These are phyloP conservation scores for Citrus sinensis DNA, from an alignment of 345 rosid genomes.

Conservation along the genomic window DVS_A1.0 CM039162.1:7592501-7593000, in stretches of 20 bases:
- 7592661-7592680: slow-evolving; percentile 54
- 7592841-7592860: neutral
- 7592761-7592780: slow-evolving; percentile 63
- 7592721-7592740: slow-evolving; percentile 89
- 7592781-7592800: slow-evolving; percentile 8
- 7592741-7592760: slow-evolving; percentile 96
- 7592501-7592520: neutral
- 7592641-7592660: slow-evolving; percentile 80
- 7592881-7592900: neutral
- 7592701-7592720: slow-evolving; percentile 63
- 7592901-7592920: neutral
- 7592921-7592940: neutral
- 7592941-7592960: neutral
- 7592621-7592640: slow-evolving; percentile 90
- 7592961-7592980: neutral
- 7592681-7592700: slow-evolving; percentile 64
- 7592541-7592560: neutral
- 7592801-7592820: neutral
- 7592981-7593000: neutral
- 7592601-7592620: slow-evolving; percentile 46
- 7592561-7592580: neutral
- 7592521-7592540: neutral
- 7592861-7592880: neutral
- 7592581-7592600: slow-evolving; percentile 1
- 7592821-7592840: neutral